Evolutionary conservation across 139 green algal genomes (phyloP).

Genomic region (Ettlia oleoabundans): DNA sequence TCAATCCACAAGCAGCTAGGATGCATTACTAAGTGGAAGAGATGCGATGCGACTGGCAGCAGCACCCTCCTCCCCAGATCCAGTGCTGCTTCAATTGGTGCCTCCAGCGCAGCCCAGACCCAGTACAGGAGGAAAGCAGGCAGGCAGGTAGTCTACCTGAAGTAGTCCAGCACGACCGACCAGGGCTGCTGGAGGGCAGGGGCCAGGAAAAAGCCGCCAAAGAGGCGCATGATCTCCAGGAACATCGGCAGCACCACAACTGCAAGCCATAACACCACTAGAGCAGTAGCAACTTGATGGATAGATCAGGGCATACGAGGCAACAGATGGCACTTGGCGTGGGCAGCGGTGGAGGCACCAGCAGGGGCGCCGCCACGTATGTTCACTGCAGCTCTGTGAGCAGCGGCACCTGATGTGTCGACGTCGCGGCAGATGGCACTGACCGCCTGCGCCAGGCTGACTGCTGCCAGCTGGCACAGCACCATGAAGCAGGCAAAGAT

Average conservation of each 20-base stretch:
- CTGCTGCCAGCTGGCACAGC: conserved; percentile 52
- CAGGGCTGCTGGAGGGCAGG: conserved; percentile 4
- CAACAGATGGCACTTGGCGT: too few species aligned
- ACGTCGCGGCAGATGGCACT: conserved; percentile 49
- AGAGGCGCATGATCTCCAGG: conserved; percentile 42
- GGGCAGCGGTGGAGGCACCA: background rate
- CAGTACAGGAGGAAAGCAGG: too few species aligned
- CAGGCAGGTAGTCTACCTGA: background rate
- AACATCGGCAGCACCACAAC: conserved; percentile 47
- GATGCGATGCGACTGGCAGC: background rate
- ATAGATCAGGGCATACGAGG: too few species aligned
- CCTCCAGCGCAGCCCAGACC: background rate
- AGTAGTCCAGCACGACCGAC: conserved; percentile 18
- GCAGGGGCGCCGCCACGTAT: background rate
- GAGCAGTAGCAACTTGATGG: too few species aligned
- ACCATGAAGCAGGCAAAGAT: conserved; percentile 63
- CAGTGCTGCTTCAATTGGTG: too few species aligned
- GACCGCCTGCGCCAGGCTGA: conserved; percentile 49
- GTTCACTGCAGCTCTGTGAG: background rate
- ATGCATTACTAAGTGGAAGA: too few species aligned
- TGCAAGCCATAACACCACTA: too few species aligned
- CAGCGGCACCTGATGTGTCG: conserved; percentile 34
- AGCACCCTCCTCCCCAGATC: too few species aligned
- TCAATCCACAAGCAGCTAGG: too few species aligned
- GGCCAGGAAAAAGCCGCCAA: conserved; percentile 44